Evolutionary conservation across 2,329 filamentous ascomycete species (phyloP), one percentile per base, ranked within the genome.

Genomic region (Zelopaecilomyces penicillatus): DNA sequence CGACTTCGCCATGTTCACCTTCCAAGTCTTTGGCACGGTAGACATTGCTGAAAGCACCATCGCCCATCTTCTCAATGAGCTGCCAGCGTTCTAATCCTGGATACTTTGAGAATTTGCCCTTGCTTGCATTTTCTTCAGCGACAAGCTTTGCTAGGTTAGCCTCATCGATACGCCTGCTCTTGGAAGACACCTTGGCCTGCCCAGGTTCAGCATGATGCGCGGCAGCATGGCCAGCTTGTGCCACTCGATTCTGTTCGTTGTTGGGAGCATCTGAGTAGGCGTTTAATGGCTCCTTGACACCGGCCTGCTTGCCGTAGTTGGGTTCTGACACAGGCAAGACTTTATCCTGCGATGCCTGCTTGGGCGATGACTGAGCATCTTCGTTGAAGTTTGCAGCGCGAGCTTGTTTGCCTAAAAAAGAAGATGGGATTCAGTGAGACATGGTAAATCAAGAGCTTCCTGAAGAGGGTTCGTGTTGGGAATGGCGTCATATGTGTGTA

Each of bases 31-130:
- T 78, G 33, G 93, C 93, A 34, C 87, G 83, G 67, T 97, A 98
- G 52, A 98, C 93, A 60, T 97, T 97, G 73, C 91, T 97, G 75
- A 98, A 98, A 49, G 93, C 93, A 50, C 93, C 93, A 56, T 97
- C 93, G 52, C 93, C 93, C 91, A 98, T 98, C 76, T 97, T 97
- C 68, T 95, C 90, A 42, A 93, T 47, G 31, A 96, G 71, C 43
- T 84, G 80, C 83, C 87, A 98, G 59, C 90, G 60, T 42, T 68
- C 66, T 6, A 68, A 57, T 30, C 66, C 66, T 2, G 65, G 64
- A 41, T 68, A 68, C 55, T 73, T 78, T 35, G 93, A 91, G 59
- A 97, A 83, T 65, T 90, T 95, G 61, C 81, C 81, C 64, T 82
- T 87, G 66, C 73, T 87, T 58, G 87, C 85, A 48, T 89, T 87